Base-by-base conservation (phyloP, 2,329 filamentous ascomycete genomes). In the Penicillium fuscoglaucum region DNA sequence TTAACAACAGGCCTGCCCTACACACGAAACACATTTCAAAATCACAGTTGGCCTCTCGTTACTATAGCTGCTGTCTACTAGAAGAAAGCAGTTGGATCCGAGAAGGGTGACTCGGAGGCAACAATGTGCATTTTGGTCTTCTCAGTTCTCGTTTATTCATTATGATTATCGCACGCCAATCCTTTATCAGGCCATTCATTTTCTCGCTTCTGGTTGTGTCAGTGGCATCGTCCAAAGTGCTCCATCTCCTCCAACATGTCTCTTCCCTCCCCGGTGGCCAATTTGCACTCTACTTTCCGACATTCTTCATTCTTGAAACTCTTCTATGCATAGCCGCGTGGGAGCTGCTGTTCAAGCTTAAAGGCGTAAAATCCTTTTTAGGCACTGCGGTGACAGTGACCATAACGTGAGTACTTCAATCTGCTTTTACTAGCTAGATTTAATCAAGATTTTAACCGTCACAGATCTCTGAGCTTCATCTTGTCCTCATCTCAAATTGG, bases 231-330 rank as follows among this genome's bases (percentile, higher is more conserved):
- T 66, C 71, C 10, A 73, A 73, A 56, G 51, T 61, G 9, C 58
- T 71, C 10, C 67, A 72, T 63, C 49, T 73, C 3, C 57, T 68
- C 19, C 69, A 66, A 35, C 69, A 73, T 64, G 61, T 48, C 8
- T 45, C 57, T 33, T 68, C 66, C 2, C 60, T 73, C 44, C 61
- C 64, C 21, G 43, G 31, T 6, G 26, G 57, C 17, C 56, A 53
- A 31, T 65, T 73, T 35, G 58, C 66, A 12, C 50, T 72, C 13
- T 73, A 70, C 33, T 65, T 72, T n/a, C 66, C 68, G 7, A 71
- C 71, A 2, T 68, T 73, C 37, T 72, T 72, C 55, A 57, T 72
- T 3, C 58, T 66, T 13, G 71, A 73, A 59, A 52, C 51, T 3
- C 24, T 71, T 10, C 58, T 70, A n/a, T 64, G 58, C n/a, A 44